Percentiles rank a stretch among this genome's conserved stretches.
These are phyloP conservation scores for Rhododendron kiyosumense DNA, from an alignment of 148 eudicot species.

Conservation along the genomic window DNA sequence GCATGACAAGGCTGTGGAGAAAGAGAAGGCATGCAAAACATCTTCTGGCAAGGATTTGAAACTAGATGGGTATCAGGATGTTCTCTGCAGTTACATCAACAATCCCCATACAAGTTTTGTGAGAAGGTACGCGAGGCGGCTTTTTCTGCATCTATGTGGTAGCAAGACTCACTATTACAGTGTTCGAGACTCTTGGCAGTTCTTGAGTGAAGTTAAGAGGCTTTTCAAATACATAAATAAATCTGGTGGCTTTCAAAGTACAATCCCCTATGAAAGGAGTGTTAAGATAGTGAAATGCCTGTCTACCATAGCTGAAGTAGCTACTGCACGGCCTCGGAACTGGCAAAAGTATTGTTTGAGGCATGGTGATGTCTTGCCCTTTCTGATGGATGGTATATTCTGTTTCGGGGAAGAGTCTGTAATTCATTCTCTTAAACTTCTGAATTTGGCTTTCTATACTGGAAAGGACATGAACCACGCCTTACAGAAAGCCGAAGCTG, in stretches of 20 bases:
- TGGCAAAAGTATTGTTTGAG: slow-evolving; percentile 98
- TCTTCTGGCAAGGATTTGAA: slow-evolving; percentile 80
- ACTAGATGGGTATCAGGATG: slow-evolving; percentile 97
- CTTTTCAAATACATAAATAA: slow-evolving; percentile 78
- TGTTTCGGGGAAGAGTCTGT: slow-evolving; percentile 93
- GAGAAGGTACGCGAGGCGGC: slow-evolving; percentile 92
- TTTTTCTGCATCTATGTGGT: slow-evolving; percentile 95
- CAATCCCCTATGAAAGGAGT: slow-evolving; percentile 89
- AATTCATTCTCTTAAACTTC: slow-evolving; percentile 75
- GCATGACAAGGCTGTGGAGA: slow-evolving; percentile 86
- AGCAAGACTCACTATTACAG: slow-evolving; percentile 98
- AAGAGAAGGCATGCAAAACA: slow-evolving; percentile 68
- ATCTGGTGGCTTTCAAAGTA: slow-evolving; percentile 81
- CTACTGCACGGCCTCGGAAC: slow-evolving; percentile 94
- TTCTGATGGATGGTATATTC: slow-evolving; percentile 77
- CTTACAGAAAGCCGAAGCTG: slow-evolving; percentile 57
- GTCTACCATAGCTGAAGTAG: slow-evolving; percentile 89
- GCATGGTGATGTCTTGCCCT: slow-evolving; percentile 79
- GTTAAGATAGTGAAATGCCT: slow-evolving; percentile 89
- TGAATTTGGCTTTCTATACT: slow-evolving; percentile 78
- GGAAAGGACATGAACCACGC: slow-evolving; percentile 70
- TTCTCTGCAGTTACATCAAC: slow-evolving; percentile 94
- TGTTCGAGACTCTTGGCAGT: slow-evolving; percentile 95
- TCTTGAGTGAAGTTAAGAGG: slow-evolving; percentile 84
- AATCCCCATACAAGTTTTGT: slow-evolving; percentile 82